Percentiles rank a stretch among this genome's conserved stretches.
phyloP scores from a whole-genome alignment of 257 asterid species.

The Leonotis leonurus region DNA sequence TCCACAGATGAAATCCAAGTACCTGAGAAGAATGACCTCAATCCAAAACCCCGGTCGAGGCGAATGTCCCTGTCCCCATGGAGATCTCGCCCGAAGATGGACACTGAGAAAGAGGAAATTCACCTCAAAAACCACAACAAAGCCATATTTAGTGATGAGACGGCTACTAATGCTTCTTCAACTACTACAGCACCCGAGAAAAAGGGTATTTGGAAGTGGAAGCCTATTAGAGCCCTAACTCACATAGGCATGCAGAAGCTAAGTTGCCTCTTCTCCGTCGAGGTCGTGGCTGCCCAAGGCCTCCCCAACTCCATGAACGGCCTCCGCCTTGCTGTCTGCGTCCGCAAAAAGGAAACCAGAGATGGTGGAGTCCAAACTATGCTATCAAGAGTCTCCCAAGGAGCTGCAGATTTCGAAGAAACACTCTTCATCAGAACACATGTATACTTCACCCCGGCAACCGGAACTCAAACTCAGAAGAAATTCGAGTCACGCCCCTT shows the following conservation, averaged over 20 bases:
- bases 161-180: neutral
- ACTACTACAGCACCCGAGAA: slow-evolving; percentile 21
- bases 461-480: slow-evolving; percentile 33
- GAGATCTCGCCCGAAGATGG: slow-evolving; percentile 51
- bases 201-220: slow-evolving; percentile 86
- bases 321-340: slow-evolving; percentile 71
- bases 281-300: slow-evolving; percentile 61
- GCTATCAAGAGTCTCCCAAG: slow-evolving; percentile 83
- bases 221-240: slow-evolving; percentile 69
- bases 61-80: slow-evolving; percentile 83
- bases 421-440: slow-evolving; percentile 74
- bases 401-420: slow-evolving; percentile 88
- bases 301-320: slow-evolving; percentile 88
- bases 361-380: slow-evolving; percentile 81
- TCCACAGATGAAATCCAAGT: slow-evolving; percentile 18
- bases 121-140: neutral
- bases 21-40: slow-evolving; percentile 25
- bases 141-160: slow-evolving; percentile 24
- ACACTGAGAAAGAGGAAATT: slow-evolving; percentile 2
- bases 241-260: slow-evolving; percentile 82
- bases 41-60: slow-evolving; percentile 59
- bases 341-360: slow-evolving; percentile 61
- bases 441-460: slow-evolving; percentile 61
- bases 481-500: slow-evolving; percentile 85
- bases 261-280: slow-evolving; percentile 78